Evolutionary conservation across 768 basidiomycete genomes (phyloP).

Genomic region (Mycena rebaudengoi): DNA sequence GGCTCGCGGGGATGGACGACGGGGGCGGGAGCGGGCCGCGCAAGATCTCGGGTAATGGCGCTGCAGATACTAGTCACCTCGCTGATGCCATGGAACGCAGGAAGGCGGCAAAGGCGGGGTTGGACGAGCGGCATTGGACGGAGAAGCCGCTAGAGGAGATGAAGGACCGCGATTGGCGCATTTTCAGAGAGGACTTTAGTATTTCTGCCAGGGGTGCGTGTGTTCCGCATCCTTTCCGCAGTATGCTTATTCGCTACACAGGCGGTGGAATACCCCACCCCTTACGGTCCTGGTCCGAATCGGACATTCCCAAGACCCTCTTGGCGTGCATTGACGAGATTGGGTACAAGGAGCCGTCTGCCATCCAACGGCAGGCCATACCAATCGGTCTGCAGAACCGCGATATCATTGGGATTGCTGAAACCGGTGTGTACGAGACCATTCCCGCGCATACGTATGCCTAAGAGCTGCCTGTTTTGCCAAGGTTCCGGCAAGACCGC

Average conservation of each 20-base stretch:
- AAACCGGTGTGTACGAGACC: constrained; percentile 74
- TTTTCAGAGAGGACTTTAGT: constrained; percentile 98
- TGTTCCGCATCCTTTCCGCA: neutral
- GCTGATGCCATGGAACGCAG: constrained; percentile 87
- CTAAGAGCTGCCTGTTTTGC: neutral
- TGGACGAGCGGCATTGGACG: constrained; percentile 98
- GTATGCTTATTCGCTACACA: constrained; percentile 38
- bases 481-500: constrained; percentile 98
- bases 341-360: constrained; percentile 96
- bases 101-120: constrained; percentile 79
- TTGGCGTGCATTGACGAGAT: constrained; percentile 87
- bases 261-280: constrained; percentile 96
- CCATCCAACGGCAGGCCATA: constrained; percentile 98
- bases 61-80: constrained; percentile 55
- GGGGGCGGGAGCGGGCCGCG: constrained; percentile 58
- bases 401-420: constrained; percentile 98
- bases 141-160: constrained; percentile 93
- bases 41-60: constrained; percentile 41
- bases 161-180: constrained; percentile 98
- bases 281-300: constrained; percentile 91
- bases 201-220: constrained; percentile 87
- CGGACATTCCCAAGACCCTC: constrained; percentile 79
- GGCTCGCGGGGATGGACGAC: constrained; percentile 89
- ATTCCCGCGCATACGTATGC: constrained; percentile 10
- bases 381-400: constrained; percentile 98